These are phyloP conservation scores for Serendipita indica DNA, from an alignment of 768 basidiomycete species.

Conservation along the genomic window DNA sequence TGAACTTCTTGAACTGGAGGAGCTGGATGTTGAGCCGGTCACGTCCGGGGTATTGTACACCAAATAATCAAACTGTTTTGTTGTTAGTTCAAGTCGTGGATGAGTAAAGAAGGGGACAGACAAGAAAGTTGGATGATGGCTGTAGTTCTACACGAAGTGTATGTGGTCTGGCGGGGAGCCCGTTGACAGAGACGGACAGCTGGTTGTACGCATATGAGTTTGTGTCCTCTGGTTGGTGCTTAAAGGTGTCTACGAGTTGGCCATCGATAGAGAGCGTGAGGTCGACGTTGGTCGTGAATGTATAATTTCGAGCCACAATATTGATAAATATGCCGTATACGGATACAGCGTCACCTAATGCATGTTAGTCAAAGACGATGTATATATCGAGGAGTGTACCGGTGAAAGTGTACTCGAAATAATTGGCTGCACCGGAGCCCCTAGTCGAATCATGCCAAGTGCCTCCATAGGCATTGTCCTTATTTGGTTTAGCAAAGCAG, in stretches of 20 bases:
- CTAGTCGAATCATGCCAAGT: neutral
- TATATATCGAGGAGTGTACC: neutral
- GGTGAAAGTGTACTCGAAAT: neutral
- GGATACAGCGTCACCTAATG: neutral
- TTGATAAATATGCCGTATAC: neutral
- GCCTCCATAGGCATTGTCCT: neutral
- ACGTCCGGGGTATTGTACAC: neutral
- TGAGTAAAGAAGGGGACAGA: neutral
- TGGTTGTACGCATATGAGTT: neutral
- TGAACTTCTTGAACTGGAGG: neutral
- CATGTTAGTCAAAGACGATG: neutral
- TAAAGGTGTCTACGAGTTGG: neutral
- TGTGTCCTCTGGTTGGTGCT: neutral
- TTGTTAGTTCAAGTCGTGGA: neutral
- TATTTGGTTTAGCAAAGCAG: neutral
- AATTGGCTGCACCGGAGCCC: neutral
- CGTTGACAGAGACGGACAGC: neutral
- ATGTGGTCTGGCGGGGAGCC: neutral
- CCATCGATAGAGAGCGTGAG: neutral
- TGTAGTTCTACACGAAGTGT: neutral
- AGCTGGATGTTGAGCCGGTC: neutral
- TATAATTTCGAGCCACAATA: neutral
- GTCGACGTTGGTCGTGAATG: neutral
- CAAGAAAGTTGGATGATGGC: neutral
- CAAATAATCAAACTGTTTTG: neutral